phyloP scores from a whole-genome alignment of 2,329 filamentous ascomycete species.

The Beauveria sp. region DNA sequence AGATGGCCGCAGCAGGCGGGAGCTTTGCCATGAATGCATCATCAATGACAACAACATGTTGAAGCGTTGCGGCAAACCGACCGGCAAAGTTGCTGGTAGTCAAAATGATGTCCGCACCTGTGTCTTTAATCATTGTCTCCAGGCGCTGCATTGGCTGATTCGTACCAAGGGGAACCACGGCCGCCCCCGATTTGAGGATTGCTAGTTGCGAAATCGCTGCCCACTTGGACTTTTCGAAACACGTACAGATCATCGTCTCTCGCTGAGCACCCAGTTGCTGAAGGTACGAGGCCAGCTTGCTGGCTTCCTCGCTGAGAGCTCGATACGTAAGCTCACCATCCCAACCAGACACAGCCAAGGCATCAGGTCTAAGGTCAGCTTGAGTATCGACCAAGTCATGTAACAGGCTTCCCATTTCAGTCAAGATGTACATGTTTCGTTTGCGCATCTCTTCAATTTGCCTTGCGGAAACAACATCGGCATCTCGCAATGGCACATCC shows the following conservation, averaged over 20 bases:
- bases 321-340: not conserved
- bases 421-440: not conserved
- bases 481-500: not conserved
- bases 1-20: not conserved
- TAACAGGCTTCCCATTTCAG: not conserved
- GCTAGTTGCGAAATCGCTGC: not conserved
- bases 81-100: not conserved
- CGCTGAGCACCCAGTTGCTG: not conserved
- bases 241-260: not conserved
- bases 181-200: not conserved
- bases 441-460: not conserved
- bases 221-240: constrained; percentile 6
- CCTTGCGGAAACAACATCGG: not conserved
- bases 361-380: not conserved
- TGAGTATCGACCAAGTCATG: not conserved
- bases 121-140: not conserved
- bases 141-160: not conserved
- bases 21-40: not conserved
- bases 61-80: not conserved
- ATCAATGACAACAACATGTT: not conserved
- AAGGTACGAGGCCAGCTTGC: not conserved
- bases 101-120: not conserved
- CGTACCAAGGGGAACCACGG: not conserved
- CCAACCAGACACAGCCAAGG: not conserved
- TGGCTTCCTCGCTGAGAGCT: not conserved